Evolutionary conservation across 768 basidiomycete species (phyloP).

Genomic region (Pulveroboletus ravenelii): DNA sequence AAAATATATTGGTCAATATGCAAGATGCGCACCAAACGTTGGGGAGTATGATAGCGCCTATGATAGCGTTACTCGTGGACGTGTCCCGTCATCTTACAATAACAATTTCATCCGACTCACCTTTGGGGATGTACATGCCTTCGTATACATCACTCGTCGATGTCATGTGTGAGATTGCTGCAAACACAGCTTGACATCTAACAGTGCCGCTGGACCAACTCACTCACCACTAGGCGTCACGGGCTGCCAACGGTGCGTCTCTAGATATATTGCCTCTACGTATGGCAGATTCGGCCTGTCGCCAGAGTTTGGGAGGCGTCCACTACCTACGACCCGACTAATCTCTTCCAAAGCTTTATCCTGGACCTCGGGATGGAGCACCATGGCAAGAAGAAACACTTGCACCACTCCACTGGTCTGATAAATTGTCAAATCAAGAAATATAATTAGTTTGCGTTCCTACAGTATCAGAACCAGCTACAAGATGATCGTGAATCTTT

Average conservation of each 20-base stretch:
- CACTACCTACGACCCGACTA: slow-evolving; percentile 27
- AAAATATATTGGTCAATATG: background rate
- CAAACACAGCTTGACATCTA: background rate
- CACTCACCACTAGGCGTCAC: slow-evolving; percentile 25
- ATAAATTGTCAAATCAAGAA: background rate
- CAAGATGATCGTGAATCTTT: background rate
- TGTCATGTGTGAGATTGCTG: slow-evolving; percentile 24
- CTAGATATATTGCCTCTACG: slow-evolving; percentile 28
- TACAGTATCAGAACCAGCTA: slow-evolving; percentile 29
- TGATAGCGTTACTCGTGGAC: background rate
- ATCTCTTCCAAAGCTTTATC: slow-evolving; percentile 31
- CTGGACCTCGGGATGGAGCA: slow-evolving; percentile 30
- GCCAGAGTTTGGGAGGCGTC: slow-evolving; percentile 25
- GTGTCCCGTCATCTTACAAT: background rate
- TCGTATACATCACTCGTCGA: slow-evolving; percentile 23
- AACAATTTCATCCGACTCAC: slow-evolving; percentile 5
- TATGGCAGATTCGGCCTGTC: slow-evolving; percentile 30
- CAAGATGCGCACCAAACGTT: slow-evolving; percentile 22
- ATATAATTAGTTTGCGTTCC: background rate
- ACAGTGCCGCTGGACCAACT: background rate
- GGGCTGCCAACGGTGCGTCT: slow-evolving; percentile 31
- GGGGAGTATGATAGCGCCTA: slow-evolving; percentile 21
- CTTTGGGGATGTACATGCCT: slow-evolving; percentile 30
- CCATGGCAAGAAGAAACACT: slow-evolving; percentile 33
- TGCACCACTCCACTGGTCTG: slow-evolving; percentile 15